Conservation (phyloP, 176 grass and related monocot species). For the Zea luxurians region DNA sequence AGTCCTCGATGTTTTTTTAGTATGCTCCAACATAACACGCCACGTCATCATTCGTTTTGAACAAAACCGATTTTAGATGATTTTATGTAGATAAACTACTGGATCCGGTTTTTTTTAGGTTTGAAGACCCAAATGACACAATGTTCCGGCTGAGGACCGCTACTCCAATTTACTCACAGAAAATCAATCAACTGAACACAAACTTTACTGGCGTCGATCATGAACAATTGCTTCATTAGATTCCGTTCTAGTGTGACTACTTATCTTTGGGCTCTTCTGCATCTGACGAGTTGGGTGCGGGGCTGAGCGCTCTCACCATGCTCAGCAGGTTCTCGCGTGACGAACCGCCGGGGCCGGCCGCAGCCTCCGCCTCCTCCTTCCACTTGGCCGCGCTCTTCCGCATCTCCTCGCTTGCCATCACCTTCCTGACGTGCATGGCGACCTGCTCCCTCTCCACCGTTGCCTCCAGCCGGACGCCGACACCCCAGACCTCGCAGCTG, state of each 20-base stretch:
- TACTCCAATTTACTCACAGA: too few species aligned
- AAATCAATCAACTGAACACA: too few species aligned
- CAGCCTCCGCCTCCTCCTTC: not conserved
- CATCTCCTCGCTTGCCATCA: not conserved
- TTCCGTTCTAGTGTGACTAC: not conserved
- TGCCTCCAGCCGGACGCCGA: not conserved
- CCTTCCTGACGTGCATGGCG: not conserved
- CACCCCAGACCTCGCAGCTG: not conserved
- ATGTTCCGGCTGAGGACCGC: too few species aligned
- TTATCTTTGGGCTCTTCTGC: not conserved
- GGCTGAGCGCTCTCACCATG: not conserved
- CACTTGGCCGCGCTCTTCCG: not conserved
- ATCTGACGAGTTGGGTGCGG: not conserved
- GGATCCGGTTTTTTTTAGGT: too few species aligned
- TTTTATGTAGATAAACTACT: too few species aligned
- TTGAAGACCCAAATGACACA: too few species aligned
- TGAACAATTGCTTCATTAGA: not conserved
- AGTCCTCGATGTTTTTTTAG: too few species aligned
- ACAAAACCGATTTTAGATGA: too few species aligned
- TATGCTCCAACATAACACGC: too few species aligned
- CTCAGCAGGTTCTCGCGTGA: not conserved
- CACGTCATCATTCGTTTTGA: too few species aligned
- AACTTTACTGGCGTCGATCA: too few species aligned
- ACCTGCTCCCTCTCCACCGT: not conserved
- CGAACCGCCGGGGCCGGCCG: not conserved